Percentiles rank a stretch among this genome's conserved stretches.
phyloP scores from a whole-genome alignment of 345 rosid genomes.

The Populus nigra region DNA sequence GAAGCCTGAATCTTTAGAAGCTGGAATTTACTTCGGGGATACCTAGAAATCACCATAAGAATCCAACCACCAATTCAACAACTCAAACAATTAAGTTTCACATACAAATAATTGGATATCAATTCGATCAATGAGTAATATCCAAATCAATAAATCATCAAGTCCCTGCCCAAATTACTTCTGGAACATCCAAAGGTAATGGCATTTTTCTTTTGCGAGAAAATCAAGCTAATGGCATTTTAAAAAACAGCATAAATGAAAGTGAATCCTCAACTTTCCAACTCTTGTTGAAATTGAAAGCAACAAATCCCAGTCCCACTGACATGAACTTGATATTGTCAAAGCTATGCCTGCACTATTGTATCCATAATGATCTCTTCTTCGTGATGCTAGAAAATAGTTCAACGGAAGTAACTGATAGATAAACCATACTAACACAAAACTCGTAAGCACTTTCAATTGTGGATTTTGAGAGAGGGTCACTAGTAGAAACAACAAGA shows the following conservation, averaged over 20 bases:
- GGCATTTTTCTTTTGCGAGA: background rate
- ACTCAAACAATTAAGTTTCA: background rate
- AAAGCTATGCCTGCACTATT: background rate
- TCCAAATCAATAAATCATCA: background rate
- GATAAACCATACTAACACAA: background rate
- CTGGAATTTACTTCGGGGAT: conserved; percentile 66
- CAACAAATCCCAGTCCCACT: background rate
- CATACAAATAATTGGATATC: background rate
- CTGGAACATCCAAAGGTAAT: background rate
- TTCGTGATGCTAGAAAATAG: background rate
- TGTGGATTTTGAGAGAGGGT: conserved; percentile 63
- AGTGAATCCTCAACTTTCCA: background rate
- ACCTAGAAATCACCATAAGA: conserved; percentile 42
- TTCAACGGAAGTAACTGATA: background rate
- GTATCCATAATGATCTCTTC: background rate
- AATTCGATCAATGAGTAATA: no score
- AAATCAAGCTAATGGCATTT: background rate
- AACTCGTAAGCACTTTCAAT: background rate
- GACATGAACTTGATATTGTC: background rate
- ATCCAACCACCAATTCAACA: background rate
- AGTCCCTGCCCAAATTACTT: background rate
- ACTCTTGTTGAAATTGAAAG: background rate
- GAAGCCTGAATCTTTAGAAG: conserved; percentile 63
- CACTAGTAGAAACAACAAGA: conserved; percentile 66
- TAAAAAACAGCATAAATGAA: background rate